Percentiles rank a stretch among this genome's conserved stretches.
Evolutionary conservation across 257 asterid species (phyloP).

Genomic region (Lycium ferocissimum): DNA sequence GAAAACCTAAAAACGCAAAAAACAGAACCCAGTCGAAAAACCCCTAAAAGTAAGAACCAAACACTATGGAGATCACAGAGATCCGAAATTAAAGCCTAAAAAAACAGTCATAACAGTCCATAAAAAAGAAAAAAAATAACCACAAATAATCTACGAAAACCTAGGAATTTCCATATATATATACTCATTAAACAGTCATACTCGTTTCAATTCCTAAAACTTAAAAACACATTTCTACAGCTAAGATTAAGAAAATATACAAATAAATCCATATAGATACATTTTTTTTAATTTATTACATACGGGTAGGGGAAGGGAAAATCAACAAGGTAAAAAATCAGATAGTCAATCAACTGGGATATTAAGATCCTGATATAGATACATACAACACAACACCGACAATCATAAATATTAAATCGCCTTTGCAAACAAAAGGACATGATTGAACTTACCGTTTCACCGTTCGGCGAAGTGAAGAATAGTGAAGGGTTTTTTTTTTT

Average conservation of each 20-base stretch:
- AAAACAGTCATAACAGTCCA: constrained; percentile 47
- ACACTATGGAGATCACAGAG: constrained; percentile 54
- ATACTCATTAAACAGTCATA: constrained; percentile 25
- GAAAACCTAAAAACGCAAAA: neutral
- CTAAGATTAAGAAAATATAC: neutral
- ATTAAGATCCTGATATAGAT: too few species aligned
- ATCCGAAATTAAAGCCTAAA: constrained; percentile 60
- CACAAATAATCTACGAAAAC: constrained; percentile 39
- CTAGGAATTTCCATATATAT: constrained; percentile 36
- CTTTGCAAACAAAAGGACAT: constrained; percentile 35
- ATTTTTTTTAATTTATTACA: neutral
- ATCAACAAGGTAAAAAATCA: too few species aligned
- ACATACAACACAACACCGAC: constrained; percentile 14
- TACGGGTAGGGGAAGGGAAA: too few species aligned
- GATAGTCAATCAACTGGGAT: too few species aligned
- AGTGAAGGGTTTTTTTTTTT: constrained; percentile 29
- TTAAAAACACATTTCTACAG: neutral
- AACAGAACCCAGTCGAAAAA: constrained; percentile 41
- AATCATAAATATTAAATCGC: neutral
- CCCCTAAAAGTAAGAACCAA: constrained; percentile 50
- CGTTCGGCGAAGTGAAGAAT: constrained; percentile 41
- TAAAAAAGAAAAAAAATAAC: neutral
- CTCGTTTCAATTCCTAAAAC: constrained; percentile 11
- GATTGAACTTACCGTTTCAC: constrained; percentile 47
- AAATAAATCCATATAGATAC: constrained; percentile 5